Conservation (phyloP, 495 filamentous ascomycete genomes). For the Monascus purpureus region DNA sequence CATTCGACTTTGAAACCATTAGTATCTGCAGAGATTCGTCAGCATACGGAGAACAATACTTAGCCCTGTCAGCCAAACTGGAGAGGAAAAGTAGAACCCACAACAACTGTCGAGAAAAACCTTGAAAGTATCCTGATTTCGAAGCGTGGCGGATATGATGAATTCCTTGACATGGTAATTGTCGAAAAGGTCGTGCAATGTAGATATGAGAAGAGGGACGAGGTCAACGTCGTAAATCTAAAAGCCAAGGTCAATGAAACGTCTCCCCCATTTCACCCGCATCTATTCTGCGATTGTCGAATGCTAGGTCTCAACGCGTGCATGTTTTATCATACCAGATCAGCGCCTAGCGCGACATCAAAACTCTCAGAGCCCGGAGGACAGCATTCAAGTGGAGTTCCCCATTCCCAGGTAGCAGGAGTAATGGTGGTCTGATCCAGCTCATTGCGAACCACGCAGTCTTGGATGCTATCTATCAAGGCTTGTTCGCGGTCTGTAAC, state of each 20-base stretch:
- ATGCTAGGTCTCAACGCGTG: too few species aligned
- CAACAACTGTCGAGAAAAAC: slow-evolving; percentile 42
- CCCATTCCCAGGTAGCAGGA: slow-evolving; percentile 28
- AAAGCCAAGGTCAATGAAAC: slow-evolving; percentile 1
- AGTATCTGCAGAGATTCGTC: slow-evolving; percentile 13
- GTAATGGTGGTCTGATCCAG: slow-evolving; percentile 32
- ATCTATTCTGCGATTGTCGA: too few species aligned
- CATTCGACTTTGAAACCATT: slow-evolving; percentile 25
- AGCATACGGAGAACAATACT: too few species aligned
- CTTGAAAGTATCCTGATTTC: slow-evolving; percentile 49
- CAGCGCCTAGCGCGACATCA: slow-evolving; percentile 37
- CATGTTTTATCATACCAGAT: too few species aligned
- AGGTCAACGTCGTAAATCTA: slow-evolving; percentile 53
- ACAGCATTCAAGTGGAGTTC: slow-evolving; percentile 12
- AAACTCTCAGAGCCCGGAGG: slow-evolving; percentile 10
- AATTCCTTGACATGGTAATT: slow-evolving; percentile 31
- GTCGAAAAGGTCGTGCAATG: slow-evolving; percentile 40
- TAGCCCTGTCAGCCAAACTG: too few species aligned
- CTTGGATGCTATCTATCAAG: slow-evolving; percentile 53
- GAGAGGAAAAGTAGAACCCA: slow-evolving; percentile 27
- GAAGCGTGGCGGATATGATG: slow-evolving; percentile 45
- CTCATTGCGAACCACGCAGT: slow-evolving; percentile 54
- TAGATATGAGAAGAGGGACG: slow-evolving; percentile 42
- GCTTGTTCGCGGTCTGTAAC: slow-evolving; percentile 70
- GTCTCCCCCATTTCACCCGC: background rate